phyloP scores from a whole-genome alignment of 2,329 filamentous ascomycete species.

The Basipetospora chlamydospora region DNA sequence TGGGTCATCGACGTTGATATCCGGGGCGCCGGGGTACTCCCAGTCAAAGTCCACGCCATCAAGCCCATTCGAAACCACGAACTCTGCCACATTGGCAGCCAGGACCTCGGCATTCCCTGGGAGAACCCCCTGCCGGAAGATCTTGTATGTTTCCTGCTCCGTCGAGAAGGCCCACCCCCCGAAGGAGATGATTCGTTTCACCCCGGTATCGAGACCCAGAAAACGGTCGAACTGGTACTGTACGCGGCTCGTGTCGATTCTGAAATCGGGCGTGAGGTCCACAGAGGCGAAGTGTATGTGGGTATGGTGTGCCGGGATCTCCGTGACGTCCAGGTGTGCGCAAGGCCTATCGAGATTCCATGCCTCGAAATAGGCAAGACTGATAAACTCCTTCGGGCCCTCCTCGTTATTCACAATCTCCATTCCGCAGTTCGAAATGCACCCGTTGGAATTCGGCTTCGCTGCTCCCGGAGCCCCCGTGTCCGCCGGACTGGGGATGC shows the following conservation, averaged over 20 bases:
- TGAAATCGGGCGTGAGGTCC: constrained; percentile 11
- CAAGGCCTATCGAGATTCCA: constrained; percentile 17
- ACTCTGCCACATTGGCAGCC: constrained; percentile 19
- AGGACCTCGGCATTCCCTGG: constrained; percentile 15
- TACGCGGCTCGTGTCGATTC: constrained; percentile 8
- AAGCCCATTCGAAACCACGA: constrained; percentile 23
- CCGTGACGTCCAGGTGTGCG: constrained; percentile 16
- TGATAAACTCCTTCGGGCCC: constrained; percentile 13
- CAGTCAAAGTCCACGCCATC: constrained; percentile 33
- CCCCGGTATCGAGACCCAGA: constrained; percentile 7
- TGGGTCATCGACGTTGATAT: background rate
- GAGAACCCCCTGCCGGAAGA: constrained; percentile 10
- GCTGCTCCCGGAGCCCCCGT: constrained; percentile 6
- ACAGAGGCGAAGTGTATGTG: constrained; percentile 21
- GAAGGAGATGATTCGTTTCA: constrained; percentile 20
- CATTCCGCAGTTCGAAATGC: constrained; percentile 19
- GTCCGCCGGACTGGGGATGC: constrained; percentile 13
- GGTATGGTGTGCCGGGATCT: constrained; percentile 11
- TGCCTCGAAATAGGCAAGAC: constrained; percentile 19
- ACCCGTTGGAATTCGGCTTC: constrained; percentile 12
- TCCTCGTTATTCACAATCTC: constrained; percentile 15
- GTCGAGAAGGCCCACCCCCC: constrained; percentile 21
- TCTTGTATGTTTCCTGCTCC: constrained; percentile 12
- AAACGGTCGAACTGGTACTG: constrained; percentile 17
- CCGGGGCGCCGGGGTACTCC: constrained; percentile 23